Percentiles rank a stretch among this genome's conserved stretches.
Conservation (phyloP, 192 early-diverging fungal species). For the Coemansia sp. region DNA sequence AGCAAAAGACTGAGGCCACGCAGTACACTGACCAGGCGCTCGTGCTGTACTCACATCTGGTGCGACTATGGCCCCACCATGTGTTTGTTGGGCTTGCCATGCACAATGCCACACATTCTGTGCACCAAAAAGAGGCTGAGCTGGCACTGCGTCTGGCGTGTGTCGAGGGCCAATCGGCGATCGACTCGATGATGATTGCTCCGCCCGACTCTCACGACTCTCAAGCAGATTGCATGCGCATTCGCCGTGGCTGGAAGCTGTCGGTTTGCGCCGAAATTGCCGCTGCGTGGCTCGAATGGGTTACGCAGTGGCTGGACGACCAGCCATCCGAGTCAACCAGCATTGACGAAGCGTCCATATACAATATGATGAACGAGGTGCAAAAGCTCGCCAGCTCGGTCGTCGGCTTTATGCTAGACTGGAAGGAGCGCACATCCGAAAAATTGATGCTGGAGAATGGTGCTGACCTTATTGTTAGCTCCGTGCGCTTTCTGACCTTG, state of each 20-base stretch:
- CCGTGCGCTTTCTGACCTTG: conserved; percentile 23
- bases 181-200: conserved; percentile 48
- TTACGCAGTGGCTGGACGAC: conserved; percentile 33
- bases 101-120: background rate
- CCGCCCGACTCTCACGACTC: background rate
- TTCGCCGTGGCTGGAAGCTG: conserved; percentile 43
- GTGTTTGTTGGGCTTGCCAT: conserved; percentile 12
- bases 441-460: conserved; percentile 19
- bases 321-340: conserved; percentile 10
- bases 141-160: conserved; percentile 37
- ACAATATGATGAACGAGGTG: conserved; percentile 34
- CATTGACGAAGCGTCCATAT: conserved; percentile 23
- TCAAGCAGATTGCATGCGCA: conserved; percentile 10
- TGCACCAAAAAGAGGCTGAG: conserved; percentile 14
- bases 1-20: conserved; percentile 31
- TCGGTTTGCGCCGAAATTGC: conserved; percentile 38
- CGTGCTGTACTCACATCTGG: conserved; percentile 42
- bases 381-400: conserved; percentile 23
- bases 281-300: conserved; percentile 48
- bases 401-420: conserved; percentile 35
- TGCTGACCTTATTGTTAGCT: conserved; percentile 25
- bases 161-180: conserved; percentile 38
- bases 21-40: conserved; percentile 37
- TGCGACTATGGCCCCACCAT: conserved; percentile 35
- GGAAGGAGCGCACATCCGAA: conserved; percentile 29